Base-by-base conservation (phyloP, 2,329 filamentous ascomycete genomes). In the Cladosporium sp. region DNA sequence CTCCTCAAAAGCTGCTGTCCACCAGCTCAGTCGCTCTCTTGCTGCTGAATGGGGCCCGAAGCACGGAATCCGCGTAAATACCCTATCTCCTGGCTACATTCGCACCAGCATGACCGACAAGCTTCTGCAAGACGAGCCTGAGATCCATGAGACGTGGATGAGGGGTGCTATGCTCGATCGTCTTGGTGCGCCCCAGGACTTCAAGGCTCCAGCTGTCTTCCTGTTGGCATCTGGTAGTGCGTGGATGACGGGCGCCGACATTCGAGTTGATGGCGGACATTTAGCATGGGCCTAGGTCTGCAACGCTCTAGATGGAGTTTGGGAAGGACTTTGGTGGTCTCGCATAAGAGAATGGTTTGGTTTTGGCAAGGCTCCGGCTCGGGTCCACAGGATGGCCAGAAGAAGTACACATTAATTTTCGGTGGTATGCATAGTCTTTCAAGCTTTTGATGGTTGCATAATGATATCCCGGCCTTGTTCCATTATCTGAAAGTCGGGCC, bases 191-290 rank as follows among this genome's bases (percentile, higher is more conserved):
- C 84, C 85, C 0, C 84, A 87, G 69, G 86, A 88, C 68, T 87
- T 87, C 72, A 83, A 86, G 66, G 85, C 90, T 4, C 88, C 90
- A 1, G 89, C 88, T 2, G 85, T 90, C 11, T 91, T 90, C 75
- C 80, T 90, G 70, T 79, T 90, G 26, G 88, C 86, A 71, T 86
- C 89, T 72, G 88, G 88, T 2, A 89, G 87, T 75, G 86, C 85
- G 67, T 91, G 89, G 74, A 90, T 91, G 87, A 91, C 89, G 0
- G 88, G 87, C 0, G 84, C 86, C 38, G 88, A 91, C 70, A 74
- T 92, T 74, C 80, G 89, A 36, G 88, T 92, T 59, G 90, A 92
- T 73, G 90, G 90, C 12, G 90, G 90, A 0, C 90, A 92, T 57
- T 44, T 58, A 7, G 64, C 36, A 12, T 65, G 64, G 64, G 61